A percentile compares a stretch with the other conserved stretches of the same genome.
Evolutionary conservation across 768 basidiomycete species (phyloP).

Genomic region (Pluteus cervinus): DNA sequence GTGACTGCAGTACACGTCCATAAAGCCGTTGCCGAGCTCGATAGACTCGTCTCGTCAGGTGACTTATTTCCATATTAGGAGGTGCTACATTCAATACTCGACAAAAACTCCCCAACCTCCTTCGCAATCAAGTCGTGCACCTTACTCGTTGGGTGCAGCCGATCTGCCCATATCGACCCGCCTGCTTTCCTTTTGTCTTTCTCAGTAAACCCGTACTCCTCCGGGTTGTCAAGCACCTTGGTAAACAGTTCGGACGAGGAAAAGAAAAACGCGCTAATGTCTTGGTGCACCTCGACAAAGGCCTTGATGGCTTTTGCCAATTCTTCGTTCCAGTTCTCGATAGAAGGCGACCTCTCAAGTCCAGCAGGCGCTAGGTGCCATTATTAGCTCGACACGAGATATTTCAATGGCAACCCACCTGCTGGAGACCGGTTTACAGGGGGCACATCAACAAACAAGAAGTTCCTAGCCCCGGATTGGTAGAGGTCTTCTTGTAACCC

Average conservation of each 20-base stretch:
- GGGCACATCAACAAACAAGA: conserved; percentile 56
- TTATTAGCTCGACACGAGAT: conserved; percentile 9
- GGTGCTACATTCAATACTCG: conserved; percentile 5
- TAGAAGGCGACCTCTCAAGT: conserved; percentile 1
- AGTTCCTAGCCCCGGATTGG: conserved; percentile 42
- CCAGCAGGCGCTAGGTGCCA: conserved; percentile 4
- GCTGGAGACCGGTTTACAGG: conserved; percentile 47
- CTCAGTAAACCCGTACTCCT: conserved; percentile 28
- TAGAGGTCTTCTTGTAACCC: conserved; percentile 42
- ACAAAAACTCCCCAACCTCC: conserved; percentile 35
- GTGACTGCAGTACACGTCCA: not conserved
- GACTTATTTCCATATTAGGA: conserved; percentile 3
- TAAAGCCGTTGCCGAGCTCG: not conserved
- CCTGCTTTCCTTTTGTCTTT: conserved; percentile 24
- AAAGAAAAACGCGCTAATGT: conserved; percentile 42
- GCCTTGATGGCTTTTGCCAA: conserved; percentile 23
- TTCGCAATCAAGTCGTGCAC: conserved; percentile 44
- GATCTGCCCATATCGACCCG: conserved; percentile 46
- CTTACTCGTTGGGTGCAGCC: conserved; percentile 45
- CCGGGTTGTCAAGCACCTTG: conserved; percentile 40
- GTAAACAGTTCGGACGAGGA: conserved; percentile 43
- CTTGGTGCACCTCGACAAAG: conserved; percentile 36
- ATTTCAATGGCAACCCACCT: conserved; percentile 16
- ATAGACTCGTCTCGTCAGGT: not conserved
- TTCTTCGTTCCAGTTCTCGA: conserved; percentile 38